Percentiles rank a stretch among this genome's conserved stretches.
Conservation (phyloP, 768 basidiomycete species). For the Erythrobasidium yunnanense region DNA sequence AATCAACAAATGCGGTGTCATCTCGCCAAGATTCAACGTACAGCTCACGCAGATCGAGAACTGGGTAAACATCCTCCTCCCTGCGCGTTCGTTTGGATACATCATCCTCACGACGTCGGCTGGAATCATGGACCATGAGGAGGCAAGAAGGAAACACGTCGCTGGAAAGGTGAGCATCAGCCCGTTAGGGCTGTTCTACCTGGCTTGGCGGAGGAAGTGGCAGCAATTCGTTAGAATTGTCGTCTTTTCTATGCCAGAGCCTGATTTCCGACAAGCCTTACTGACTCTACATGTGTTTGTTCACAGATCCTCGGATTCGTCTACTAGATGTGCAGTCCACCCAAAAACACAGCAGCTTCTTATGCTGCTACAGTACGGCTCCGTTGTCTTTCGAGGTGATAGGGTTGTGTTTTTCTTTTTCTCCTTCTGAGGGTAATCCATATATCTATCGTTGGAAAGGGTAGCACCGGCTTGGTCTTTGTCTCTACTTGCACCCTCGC, state of each 20-base stretch:
- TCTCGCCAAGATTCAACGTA: constrained; percentile 85
- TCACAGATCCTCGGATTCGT: constrained; percentile 28
- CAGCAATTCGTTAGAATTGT: neutral
- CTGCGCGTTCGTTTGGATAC: constrained; percentile 89
- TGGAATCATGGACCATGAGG: constrained; percentile 97
- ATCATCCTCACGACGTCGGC: constrained; percentile 96
- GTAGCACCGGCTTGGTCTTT: too few species aligned
- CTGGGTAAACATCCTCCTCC: constrained; percentile 94
- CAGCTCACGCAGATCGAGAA: constrained; percentile 81
- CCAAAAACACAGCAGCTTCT: neutral
- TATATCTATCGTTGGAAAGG: neutral
- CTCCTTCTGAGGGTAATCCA: neutral
- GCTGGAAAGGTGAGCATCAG: constrained; percentile 71
- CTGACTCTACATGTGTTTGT: constrained; percentile 35
- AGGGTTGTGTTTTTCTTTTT: neutral
- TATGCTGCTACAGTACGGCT: neutral
- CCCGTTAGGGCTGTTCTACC: too few species aligned
- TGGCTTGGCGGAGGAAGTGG: too few species aligned
- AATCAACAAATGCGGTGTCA: constrained; percentile 98
- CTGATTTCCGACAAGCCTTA: constrained; percentile 45
- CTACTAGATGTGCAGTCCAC: constrained; percentile 4
- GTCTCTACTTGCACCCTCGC: too few species aligned
- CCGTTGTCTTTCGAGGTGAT: neutral
- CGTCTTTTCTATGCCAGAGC: too few species aligned
- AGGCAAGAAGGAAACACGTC: constrained; percentile 94